phyloP scores from a whole-genome alignment of 2,329 filamentous ascomycete genomes.

The Phaeosphaeriaceae sp. region DNA sequence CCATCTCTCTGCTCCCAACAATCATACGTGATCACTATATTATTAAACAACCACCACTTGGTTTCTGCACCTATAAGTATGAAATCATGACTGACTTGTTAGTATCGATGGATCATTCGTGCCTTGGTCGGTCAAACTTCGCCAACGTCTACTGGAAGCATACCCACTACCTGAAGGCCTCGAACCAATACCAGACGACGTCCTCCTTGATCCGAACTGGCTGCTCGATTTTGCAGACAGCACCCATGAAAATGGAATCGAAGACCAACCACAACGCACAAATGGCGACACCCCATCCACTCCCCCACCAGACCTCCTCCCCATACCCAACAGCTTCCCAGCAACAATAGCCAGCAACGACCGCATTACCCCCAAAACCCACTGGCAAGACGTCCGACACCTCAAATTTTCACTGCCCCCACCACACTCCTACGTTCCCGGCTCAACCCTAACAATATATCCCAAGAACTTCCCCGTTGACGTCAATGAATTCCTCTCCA shows the following conservation, averaged over 20 bases:
- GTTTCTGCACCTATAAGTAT: too few relatives aligned
- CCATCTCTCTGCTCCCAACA: background rate
- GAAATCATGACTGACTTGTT: conserved; percentile 2
- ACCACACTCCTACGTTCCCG: conserved; percentile 66
- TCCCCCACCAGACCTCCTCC: conserved; percentile 58
- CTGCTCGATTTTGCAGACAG: conserved; percentile 55
- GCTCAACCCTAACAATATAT: conserved; percentile 80
- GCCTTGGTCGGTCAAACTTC: conserved; percentile 75
- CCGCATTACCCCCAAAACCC: conserved; percentile 74
- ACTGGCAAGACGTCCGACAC: conserved; percentile 95
- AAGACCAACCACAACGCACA: background rate
- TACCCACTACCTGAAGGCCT: conserved; percentile 74
- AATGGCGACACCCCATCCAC: conserved; percentile 16
- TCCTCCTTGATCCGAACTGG: conserved; percentile 79
- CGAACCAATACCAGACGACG: conserved; percentile 74
- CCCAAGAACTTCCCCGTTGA: conserved; percentile 87
- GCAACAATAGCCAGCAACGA: conserved; percentile 70
- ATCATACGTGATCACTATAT: too few relatives aligned
- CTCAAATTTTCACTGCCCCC: conserved; percentile 65
- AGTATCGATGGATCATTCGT: conserved; percentile 84
- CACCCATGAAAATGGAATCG: conserved; percentile 8
- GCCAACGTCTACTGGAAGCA: conserved; percentile 68
- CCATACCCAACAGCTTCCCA: conserved; percentile 63
- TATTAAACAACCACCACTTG: too few relatives aligned
- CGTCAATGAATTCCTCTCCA: conserved; percentile 76